Conservation (phyloP, 2,329 filamentous ascomycete species). For the Ceratocystis colombiana region DNA sequence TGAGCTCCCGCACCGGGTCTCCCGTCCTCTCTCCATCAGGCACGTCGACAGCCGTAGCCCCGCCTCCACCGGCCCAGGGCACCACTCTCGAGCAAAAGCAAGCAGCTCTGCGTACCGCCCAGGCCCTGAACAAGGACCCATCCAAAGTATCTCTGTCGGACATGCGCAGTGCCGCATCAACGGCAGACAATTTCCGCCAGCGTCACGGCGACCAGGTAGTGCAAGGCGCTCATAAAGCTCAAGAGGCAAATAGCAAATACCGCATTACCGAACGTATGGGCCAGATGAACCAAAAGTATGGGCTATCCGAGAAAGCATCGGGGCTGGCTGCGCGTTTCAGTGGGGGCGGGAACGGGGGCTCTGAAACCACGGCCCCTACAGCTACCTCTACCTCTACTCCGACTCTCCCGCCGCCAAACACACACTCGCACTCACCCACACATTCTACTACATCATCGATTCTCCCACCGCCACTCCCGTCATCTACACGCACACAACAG, state of each 20-base stretch:
- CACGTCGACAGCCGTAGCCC: background rate
- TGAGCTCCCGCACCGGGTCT: slow-evolving; percentile 14
- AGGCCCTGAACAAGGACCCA: slow-evolving; percentile 50
- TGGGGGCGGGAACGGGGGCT: no score
- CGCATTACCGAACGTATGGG: slow-evolving; percentile 38
- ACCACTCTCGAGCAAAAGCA: slow-evolving; percentile 58
- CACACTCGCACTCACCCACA: background rate
- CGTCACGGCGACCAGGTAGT: slow-evolving; percentile 59
- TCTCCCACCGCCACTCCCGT: background rate
- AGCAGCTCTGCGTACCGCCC: slow-evolving; percentile 51
- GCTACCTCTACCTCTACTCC: slow-evolving; percentile 6
- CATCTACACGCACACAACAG: slow-evolving; percentile 1
- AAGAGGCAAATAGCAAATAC: slow-evolving; percentile 52
- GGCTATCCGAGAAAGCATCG: slow-evolving; percentile 20
- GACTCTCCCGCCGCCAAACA: background rate
- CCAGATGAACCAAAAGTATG: slow-evolving; percentile 25
- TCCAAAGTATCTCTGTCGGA: slow-evolving; percentile 52
- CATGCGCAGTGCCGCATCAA: slow-evolving; percentile 47
- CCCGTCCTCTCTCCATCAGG: slow-evolving; percentile 16
- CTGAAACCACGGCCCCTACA: background rate
- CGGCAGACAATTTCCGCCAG: slow-evolving; percentile 59
- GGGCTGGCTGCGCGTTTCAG: slow-evolving; percentile 22
- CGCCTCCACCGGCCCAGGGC: slow-evolving; percentile 36
- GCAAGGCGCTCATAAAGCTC: slow-evolving; percentile 48
- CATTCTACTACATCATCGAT: background rate